These are phyloP conservation scores for Cerioporus squamosus DNA, from an alignment of 1,284 basidiomycete species.

Conservation along the genomic window DNA sequence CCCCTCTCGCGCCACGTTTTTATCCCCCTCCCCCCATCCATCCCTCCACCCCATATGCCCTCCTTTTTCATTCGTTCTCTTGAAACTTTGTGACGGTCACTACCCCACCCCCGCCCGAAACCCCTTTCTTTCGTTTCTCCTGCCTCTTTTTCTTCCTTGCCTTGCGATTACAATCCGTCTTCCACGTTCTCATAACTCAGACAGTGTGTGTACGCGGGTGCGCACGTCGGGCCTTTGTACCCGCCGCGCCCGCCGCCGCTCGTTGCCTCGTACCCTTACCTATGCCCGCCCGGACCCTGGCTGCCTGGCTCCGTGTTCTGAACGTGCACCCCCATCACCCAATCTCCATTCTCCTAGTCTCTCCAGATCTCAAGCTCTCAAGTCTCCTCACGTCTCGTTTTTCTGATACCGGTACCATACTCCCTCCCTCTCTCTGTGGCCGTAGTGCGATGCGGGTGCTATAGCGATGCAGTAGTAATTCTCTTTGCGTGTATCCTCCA, in stretches of 20 bases:
- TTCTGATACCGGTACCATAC: constrained; percentile 30
- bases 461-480: constrained; percentile 24
- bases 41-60: constrained; percentile 12
- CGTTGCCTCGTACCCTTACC: not conserved
- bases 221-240: not conserved
- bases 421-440: constrained; percentile 14
- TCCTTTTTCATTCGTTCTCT: constrained; percentile 3
- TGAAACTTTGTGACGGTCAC: constrained; percentile 1
- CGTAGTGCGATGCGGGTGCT: constrained; percentile 23
- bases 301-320: not conserved
- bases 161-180: not conserved
- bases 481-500: constrained; percentile 20
- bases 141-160: constrained; percentile 1
- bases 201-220: not conserved
- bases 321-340: not conserved
- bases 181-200: not conserved
- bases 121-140: constrained; percentile 4
- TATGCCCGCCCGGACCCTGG: constrained; percentile 10
- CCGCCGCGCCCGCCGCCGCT: not conserved
- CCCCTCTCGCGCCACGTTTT: constrained; percentile 6
- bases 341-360: not conserved
- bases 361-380: not conserved
- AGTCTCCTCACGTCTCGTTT: constrained; percentile 1
- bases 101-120: constrained; percentile 3
- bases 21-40: constrained; percentile 3